Conservation (phyloP, 495 filamentous ascomycete species). For the Penicillium diatomitis region DNA sequence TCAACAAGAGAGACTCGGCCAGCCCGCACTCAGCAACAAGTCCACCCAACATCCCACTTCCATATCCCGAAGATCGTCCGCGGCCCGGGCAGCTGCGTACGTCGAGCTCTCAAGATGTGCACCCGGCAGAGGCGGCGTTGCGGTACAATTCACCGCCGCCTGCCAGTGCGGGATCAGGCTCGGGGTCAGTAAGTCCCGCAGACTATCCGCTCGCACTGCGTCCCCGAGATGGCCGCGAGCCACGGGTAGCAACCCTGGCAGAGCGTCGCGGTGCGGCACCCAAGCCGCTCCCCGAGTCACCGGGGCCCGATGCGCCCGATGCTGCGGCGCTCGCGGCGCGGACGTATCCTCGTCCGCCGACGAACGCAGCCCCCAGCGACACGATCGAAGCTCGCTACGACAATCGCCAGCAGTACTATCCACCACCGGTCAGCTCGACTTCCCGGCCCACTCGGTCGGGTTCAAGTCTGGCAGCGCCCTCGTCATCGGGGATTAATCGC, state of each 20-base stretch:
- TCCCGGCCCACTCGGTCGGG: slow-evolving; percentile 21
- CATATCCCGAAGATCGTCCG: slow-evolving; percentile 68
- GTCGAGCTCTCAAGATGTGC: slow-evolving; percentile 24
- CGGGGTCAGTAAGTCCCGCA: slow-evolving; percentile 24
- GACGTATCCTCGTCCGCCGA: slow-evolving; percentile 25
- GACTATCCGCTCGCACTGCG: slow-evolving; percentile 40
- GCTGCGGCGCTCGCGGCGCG: slow-evolving; percentile 56
- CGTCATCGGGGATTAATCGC: slow-evolving; percentile 53
- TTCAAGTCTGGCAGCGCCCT: slow-evolving; percentile 28
- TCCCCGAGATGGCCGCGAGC: slow-evolving; percentile 37
- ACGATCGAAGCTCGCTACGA: slow-evolving; percentile 37
- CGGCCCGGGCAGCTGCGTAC: slow-evolving; percentile 31
- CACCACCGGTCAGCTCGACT: slow-evolving; percentile 39
- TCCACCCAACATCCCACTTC: slow-evolving; percentile 36
- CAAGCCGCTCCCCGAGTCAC: slow-evolving; percentile 70
- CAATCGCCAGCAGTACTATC: slow-evolving; percentile 61
- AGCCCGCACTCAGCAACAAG: slow-evolving; percentile 25
- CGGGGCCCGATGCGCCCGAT: slow-evolving; percentile 59
- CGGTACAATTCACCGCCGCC: slow-evolving; percentile 24
- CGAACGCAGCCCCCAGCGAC: slow-evolving; percentile 4
- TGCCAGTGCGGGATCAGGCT: slow-evolving; percentile 20
- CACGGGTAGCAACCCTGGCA: slow-evolving; percentile 44
- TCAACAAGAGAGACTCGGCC: slow-evolving; percentile 58
- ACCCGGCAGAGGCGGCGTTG: slow-evolving; percentile 24
- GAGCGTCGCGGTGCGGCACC: slow-evolving; percentile 63